Evolutionary conservation across 2,329 filamentous ascomycete species (phyloP), one percentile per base, ranked within the genome.

Genomic region (Ophiocordyceps polyrhachis-furcata): DNA sequence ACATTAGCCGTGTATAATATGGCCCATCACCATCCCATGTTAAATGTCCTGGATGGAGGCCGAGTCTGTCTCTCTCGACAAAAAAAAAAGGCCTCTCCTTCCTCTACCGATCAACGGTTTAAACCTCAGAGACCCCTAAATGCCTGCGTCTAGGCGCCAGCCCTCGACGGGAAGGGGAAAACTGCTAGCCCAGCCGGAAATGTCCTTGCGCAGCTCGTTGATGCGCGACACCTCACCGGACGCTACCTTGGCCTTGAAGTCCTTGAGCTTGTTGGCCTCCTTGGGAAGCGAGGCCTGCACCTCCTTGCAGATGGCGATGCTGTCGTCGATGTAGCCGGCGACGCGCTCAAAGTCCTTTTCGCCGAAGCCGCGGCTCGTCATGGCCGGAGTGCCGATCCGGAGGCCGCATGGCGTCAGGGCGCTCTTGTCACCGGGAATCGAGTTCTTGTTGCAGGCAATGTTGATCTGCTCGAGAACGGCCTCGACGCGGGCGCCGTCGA

Each of bases 371-470:
- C 91, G 83, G 57, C 79, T 87, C 47, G 88, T 94, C 91, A 98
- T 98, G 63, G 91, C 91, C 42, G 91, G 91, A 41, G 88, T 91
- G 59, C 91, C 91, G 57, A 98, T 93, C 55, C 91, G 86, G 64
- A 98, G 81, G 71, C 91, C 91, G 59, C 81, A 86, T 45, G 91
- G 91, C 51, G 86, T 94, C 53, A 98, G 76, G 43, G 91, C 91
- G 47, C 85, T 93, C 74, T 93, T 95, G 74, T 98, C 91, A 51
- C 91, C 91, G 38, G 91, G 91, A 48, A 94, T 91, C 49, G 85
- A 82, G 78, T 98, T 98, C 80, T 98, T 98, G 80, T 98, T 98
- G 77, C 87, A 93, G 50, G 91, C 88, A 64, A 98, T 93, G 73
- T 94, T 93, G 68, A 95, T 91, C 64, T 93, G 83, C 72, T 98